Base-by-base conservation (phyloP, 2,329 filamentous ascomycete genomes). In the Lojkania enalia region DNA sequence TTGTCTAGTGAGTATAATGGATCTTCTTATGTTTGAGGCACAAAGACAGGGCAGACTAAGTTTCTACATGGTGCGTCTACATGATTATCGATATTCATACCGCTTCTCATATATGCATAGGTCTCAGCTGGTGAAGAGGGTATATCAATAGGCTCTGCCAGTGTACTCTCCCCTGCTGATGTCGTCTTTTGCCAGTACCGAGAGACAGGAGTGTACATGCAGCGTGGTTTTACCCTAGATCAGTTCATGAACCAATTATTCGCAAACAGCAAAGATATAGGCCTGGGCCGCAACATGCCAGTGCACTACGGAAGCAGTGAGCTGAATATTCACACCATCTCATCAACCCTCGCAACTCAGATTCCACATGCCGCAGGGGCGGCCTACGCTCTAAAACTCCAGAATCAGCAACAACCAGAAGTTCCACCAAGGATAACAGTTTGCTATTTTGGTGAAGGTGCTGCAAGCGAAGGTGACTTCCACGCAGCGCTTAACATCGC, bases 231-330 rank as follows among this genome's bases (percentile, higher is more conserved):
- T 67, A 88, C 83, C 0, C 77, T 95, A 35, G 83, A 85, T 36
- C 84, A 97, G 48, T 97, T 97, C 64, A 97, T 99, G 94, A 87
- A 83, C 58, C 94, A 99, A 69, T 74, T 99, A 6, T 96, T 97
- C 72, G 84, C 91, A 15, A 97, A 96, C 64, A 80, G 76, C 42
- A 82, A 89, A 52, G 94, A 99, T 59, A 71, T 78, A 0, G 91
- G 92, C 1, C 81, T 79, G 48, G 94, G 91, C 1, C 83, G 92
- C 51, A 97, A 96, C 62, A 99, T 99, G 94, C 94, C 94, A 0
- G 88, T 97, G 12, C 94, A 99, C 71, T 99, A 97, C 63, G 91
- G 91, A 35, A 90, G 87, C 68, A 82, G 79, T 45, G 84, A 88
- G 52, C 76, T 95, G 45, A 90, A 96, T 58, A 90, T 96, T 62